Percentiles rank a stretch among this genome's conserved stretches.
phyloP scores from a whole-genome alignment of 2,329 filamentous ascomycete genomes.

The Fusarium torulosum region DNA sequence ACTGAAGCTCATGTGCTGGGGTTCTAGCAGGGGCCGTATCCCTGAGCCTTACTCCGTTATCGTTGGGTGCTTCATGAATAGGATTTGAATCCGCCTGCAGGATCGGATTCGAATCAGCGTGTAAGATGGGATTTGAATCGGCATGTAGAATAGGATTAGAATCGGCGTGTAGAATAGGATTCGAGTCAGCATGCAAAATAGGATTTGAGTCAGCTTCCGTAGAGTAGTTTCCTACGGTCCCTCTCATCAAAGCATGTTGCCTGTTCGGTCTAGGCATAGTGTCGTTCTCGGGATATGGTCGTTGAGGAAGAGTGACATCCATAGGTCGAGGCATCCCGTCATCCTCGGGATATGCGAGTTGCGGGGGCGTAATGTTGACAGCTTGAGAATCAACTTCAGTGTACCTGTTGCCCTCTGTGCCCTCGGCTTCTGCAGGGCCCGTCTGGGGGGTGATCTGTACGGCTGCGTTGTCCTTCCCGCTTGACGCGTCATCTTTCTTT shows the following conservation, averaged over 20 bases:
- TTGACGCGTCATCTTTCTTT: neutral
- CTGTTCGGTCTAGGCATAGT: neutral
- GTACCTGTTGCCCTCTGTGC: conserved; percentile 22
- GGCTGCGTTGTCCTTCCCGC: neutral
- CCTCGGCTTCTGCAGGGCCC: conserved; percentile 11
- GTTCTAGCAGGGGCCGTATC: neutral
- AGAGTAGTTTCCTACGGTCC: neutral
- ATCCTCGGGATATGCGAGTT: neutral
- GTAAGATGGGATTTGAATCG: neutral
- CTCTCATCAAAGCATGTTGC: neutral
- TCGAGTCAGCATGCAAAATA: neutral
- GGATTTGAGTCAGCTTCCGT: conserved; percentile 9
- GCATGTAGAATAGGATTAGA: conserved; percentile 6
- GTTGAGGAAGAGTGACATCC: neutral
- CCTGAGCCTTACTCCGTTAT: neutral
- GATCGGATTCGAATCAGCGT: neutral
- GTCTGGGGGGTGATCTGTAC: neutral
- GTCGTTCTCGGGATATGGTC: neutral
- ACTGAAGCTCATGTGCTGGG: neutral
- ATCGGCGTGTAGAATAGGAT: neutral
- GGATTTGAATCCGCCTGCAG: neutral
- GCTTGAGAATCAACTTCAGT: conserved; percentile 9
- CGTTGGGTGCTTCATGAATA: neutral
- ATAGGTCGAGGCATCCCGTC: conserved; percentile 5
- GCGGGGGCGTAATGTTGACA: neutral